Base-by-base conservation (phyloP, 2,329 filamentous ascomycete genomes). In the Lasiodiplodia citricola region DNA sequence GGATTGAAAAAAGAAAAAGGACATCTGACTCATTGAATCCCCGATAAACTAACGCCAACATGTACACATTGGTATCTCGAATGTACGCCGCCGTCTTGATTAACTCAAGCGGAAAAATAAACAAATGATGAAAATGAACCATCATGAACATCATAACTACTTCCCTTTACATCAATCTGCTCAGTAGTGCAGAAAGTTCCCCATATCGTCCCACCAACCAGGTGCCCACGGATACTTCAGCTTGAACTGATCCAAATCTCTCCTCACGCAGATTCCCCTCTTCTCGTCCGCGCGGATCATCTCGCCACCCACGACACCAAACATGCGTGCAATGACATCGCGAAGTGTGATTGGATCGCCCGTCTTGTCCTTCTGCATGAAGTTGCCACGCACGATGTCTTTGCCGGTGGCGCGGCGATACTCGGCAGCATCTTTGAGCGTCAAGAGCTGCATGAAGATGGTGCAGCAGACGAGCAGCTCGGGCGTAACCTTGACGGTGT, bases 401-500 rank as follows among this genome's bases (percentile, higher is more conserved):
- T 64, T 38, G n/a, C 60, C 47, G 18, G 60, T 52, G 28, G 28
- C n/a, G 28, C 60, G 28, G 21, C 60, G 60, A 31, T 57, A 68
- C 38, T 63, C 67, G 14, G 58, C 57, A 11, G 38, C 67, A 28
- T 64, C 60, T 16, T 44, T 54, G 41, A 68, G 58, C 14, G 58
- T 64, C 13, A 68, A 28, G 35, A 64, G 67, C 58, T 63, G 58
- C 67, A 68, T 64, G 52, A 68, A 68, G 50, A 65, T 55, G 35
- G 58, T 76, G 57, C 74, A 77, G 18, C 80, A 55, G 10, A 79
- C 75, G 16, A 81, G 69, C 8, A 78, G 72, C 38, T 73, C 70
- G 18, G 77, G 74, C 2, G 71, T 77, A 69, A 81, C 74, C 13
- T 70, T 71, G 57, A 78, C 74, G 2, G 70, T 73, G 70, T 81